Conservation (phyloP, 2,329 filamentous ascomycete genomes). For the Talaromyces sp. region DNA sequence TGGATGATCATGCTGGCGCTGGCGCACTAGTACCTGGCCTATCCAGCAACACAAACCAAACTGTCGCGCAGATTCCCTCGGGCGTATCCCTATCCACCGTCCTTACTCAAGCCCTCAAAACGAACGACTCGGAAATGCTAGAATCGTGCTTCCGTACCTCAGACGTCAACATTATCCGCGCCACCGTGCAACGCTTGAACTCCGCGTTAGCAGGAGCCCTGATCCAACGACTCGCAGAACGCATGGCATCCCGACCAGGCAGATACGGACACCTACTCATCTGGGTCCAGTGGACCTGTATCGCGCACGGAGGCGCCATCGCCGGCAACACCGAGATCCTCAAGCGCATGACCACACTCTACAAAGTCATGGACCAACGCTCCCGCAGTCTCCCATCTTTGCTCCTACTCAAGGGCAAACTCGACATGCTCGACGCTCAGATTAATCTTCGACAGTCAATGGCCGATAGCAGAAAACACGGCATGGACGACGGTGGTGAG, state of each 20-base stretch:
- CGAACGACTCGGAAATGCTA: constrained; percentile 83
- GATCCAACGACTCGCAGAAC: constrained; percentile 78
- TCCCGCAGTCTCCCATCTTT: constrained; percentile 77
- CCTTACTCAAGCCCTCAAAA: constrained; percentile 88
- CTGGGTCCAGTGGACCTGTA: constrained; percentile 94
- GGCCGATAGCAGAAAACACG: constrained; percentile 47
- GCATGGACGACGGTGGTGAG: constrained; percentile 55
- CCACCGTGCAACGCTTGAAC: constrained; percentile 86
- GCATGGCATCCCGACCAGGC: constrained; percentile 81
- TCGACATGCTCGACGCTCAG: constrained; percentile 91
- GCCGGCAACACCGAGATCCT: constrained; percentile 81
- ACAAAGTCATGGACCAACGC: constrained; percentile 83
- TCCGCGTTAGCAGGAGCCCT: constrained; percentile 76
- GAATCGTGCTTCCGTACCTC: constrained; percentile 86
- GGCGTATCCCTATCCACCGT: constrained; percentile 84
- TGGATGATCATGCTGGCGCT: constrained; percentile 43
- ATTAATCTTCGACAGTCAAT: constrained; percentile 73
- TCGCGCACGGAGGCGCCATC: constrained; percentile 87
- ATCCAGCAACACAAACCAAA: constrained; percentile 35
- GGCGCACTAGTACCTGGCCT: constrained; percentile 44
- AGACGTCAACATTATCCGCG: constrained; percentile 72
- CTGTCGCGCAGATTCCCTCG: constrained; percentile 56
- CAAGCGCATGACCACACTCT: constrained; percentile 71
- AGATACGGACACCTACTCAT: constrained; percentile 85
- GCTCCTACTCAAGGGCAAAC: constrained; percentile 85